Conservation (phyloP, 768 basidiomycete species). For the Mycena belliarum region DNA sequence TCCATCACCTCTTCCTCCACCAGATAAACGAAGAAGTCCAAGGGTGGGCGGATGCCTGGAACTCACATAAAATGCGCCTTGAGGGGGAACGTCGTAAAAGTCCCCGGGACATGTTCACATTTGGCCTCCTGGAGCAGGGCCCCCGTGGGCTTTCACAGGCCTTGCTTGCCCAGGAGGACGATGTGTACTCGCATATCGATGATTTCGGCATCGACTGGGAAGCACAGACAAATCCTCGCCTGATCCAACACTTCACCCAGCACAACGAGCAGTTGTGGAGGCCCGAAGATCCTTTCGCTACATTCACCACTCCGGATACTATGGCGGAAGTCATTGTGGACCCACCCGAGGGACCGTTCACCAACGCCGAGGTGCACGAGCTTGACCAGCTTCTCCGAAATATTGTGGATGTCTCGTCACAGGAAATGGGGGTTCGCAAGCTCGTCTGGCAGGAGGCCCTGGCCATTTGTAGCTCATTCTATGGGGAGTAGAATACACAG, state of each 20-base stretch:
- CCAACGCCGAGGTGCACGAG: neutral
- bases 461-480: neutral
- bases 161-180: neutral
- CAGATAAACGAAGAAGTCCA: neutral
- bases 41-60: neutral
- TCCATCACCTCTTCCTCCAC: neutral
- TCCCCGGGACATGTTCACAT: neutral
- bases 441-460: neutral
- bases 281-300: neutral
- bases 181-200: neutral
- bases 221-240: neutral
- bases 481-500: too few relatives aligned
- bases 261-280: neutral
- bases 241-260: neutral
- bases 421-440: neutral
- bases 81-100: neutral
- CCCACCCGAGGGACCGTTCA: neutral
- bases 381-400: neutral
- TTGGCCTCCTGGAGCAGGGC: neutral
- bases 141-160: too few relatives aligned
- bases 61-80: neutral
- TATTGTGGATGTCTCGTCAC: neutral
- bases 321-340: neutral
- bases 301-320: neutral
- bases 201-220: neutral